Evolutionary conservation across 129 eudicot genomes (phyloP), one percentile per base, ranked within the genome.

Genomic region (Oenanthe sinensis): DNA sequence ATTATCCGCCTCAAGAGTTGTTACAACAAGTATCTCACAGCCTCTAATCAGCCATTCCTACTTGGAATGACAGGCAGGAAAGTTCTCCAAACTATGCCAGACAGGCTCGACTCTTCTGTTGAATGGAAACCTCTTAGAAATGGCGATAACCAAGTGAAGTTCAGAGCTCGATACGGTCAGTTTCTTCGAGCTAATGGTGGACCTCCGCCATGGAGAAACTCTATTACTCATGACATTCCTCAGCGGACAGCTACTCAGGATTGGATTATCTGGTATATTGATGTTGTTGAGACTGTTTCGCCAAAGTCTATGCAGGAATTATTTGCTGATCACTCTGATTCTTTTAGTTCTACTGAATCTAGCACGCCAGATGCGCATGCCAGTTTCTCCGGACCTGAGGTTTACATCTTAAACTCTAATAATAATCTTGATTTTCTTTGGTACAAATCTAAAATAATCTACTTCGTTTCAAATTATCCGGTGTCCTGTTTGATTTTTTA

Each of bases 61-160:
- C 84, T 92, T 5, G 97, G 97, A 8, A 78, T 90, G 90, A 92
- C 97, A 2, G 97, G 97, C 0, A 85, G 83, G 42, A 92, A 90
- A 47, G 97, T 90, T 24, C 77, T 86, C 19, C 97, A 92, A 65
- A 79, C 96, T 0, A 54, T 78, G 0, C 97, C 97, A 22, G 22
- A 13, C 55, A 88, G 89, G 3, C 89, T 86, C 11, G 92, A 90
- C 80, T 86, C 92, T 11, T 90, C 92, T 3, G 88, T 90, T 19
- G 91, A 90, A 87, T 90, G 96, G 96, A 92, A 90, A 77, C 91
- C 88, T 12, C 81, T 90, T 12, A 28, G 83, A 62, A 85, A 83
- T 8, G 89, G 88, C 44, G 80, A 74, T 26, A 46, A 80, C 28
- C 75, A 79, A 20, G 84, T 90, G 47, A 86, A 88, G 88, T 79